Base-by-base conservation (phyloP, 2,329 filamentous ascomycete species). In the Sporothrix luriei region DNA sequence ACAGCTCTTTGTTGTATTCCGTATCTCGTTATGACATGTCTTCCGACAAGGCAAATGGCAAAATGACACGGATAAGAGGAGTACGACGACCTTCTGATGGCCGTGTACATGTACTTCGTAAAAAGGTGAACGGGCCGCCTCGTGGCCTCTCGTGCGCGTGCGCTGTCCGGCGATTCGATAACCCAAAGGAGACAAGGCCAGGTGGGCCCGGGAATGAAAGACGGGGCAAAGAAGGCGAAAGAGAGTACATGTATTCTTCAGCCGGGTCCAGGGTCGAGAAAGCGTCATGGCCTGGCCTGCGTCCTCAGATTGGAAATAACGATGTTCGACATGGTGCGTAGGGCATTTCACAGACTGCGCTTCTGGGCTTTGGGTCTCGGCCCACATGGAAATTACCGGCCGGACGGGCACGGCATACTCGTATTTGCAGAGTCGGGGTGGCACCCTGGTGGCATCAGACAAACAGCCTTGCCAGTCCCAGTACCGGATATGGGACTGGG, bases 381-480 rank as follows among this genome's bases (percentile, higher is more conserved):
- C 55, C n/a, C 29, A 40, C 33, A 59, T 21, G 55, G 55, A 59
- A 40, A 59, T 59, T 40, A 33, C 57, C 33, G 57, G 43, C 57
- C 33, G 38, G 38, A 46, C 46, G 57, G n/a, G 26, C 57, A 46
- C 46, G 57, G 21, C 57, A 61, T 43, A 21, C n/a, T n/a, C n/a
- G n/a, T n/a, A n/a, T n/a, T 38, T 40, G 21, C 33, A n/a, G 33
- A 59, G 55, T 40, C 19, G 33, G 43, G 19, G 24, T 43, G 55
- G 55, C n/a, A n/a, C 55, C 55, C 55, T 43, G 33, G 55, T 43
- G n/a, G n/a, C 19, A 40, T 19, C 33, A 26, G 29, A 14, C 43
- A 14, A 19, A 38, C 38, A 61, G 57, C 57, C 57, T 61, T 33
- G 57, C 40, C 57, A 46, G 40, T 16, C n/a, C 21, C 21, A 46